Evolutionary conservation across 140 eudicot genomes (phyloP).

Genomic region (Anethum foeniculum): DNA sequence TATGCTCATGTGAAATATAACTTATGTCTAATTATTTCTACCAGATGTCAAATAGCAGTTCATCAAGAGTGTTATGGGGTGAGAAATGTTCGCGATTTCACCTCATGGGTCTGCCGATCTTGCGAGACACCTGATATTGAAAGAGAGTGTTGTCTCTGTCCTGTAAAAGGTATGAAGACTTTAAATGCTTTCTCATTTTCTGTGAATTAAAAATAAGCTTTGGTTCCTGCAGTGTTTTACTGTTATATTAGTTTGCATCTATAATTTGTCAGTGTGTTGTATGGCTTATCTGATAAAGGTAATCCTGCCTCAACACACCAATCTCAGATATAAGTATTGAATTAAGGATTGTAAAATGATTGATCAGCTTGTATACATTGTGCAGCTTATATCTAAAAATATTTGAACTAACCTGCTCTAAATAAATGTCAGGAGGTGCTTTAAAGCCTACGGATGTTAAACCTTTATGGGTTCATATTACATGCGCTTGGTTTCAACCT

Average conservation of each 20-base stretch:
- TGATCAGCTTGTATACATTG: background rate
- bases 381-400: background rate
- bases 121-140: conserved; percentile 92
- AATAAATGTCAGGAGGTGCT: conserved; percentile 64
- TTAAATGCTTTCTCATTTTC: background rate
- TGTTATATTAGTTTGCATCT: background rate
- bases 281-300: background rate
- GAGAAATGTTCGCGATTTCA: conserved; percentile 71
- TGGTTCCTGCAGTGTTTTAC: background rate
- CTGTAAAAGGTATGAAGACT: conserved; percentile 72
- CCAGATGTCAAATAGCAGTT: conserved; percentile 98
- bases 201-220: background rate
- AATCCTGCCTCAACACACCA: background rate
- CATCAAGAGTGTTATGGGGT: conserved; percentile 99
- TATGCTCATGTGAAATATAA: conserved; percentile 1
- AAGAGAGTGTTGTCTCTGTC: conserved; percentile 95
- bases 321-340: background rate
- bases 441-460: conserved; percentile 82
- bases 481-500: conserved; percentile 98
- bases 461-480: conserved; percentile 95
- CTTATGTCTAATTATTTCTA: conserved; percentile 2
- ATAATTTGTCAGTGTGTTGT: background rate
- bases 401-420: conserved; percentile 9
- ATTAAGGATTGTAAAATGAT: background rate
- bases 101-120: conserved; percentile 97